Evolutionary conservation across 1,284 basidiomycete genomes (phyloP).

Genomic region (Apiotrichum brassicae): DNA sequence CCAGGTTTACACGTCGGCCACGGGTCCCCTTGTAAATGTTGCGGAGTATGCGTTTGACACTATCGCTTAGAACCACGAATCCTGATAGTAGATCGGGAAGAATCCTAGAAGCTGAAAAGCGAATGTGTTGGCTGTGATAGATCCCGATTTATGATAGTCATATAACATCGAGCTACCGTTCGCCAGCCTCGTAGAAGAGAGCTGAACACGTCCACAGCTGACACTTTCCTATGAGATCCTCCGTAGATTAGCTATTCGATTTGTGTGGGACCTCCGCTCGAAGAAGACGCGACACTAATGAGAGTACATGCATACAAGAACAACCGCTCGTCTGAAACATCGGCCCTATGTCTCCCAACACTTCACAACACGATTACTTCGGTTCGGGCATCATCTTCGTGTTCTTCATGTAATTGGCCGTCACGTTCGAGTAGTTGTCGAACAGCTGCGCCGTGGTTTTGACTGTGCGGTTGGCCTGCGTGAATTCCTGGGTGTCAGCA

Average conservation of each 20-base stretch:
- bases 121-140: no score
- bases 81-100: background rate
- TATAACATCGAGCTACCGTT: no score
- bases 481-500: constrained; percentile 28
- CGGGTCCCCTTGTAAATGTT: constrained; percentile 21
- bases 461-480: constrained; percentile 45
- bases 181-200: no score
- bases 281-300: no score
- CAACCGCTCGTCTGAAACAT: background rate
- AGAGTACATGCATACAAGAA: constrained; percentile 12
- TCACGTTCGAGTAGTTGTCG: constrained; percentile 75
- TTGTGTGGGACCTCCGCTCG: no score
- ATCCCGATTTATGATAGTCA: no score
- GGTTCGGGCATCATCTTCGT: constrained; percentile 40
- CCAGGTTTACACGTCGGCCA: constrained; percentile 24
- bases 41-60: constrained; percentile 27
- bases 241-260: no score
- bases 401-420: constrained; percentile 74
- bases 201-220: no score
- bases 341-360: background rate
- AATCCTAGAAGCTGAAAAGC: no score
- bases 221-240: no score
- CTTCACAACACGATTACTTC: background rate
- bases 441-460: constrained; percentile 69
- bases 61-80: background rate